Evolutionary conservation across 2,329 filamentous ascomycete genomes (phyloP).

Genomic region (Fusarium sp.): DNA sequence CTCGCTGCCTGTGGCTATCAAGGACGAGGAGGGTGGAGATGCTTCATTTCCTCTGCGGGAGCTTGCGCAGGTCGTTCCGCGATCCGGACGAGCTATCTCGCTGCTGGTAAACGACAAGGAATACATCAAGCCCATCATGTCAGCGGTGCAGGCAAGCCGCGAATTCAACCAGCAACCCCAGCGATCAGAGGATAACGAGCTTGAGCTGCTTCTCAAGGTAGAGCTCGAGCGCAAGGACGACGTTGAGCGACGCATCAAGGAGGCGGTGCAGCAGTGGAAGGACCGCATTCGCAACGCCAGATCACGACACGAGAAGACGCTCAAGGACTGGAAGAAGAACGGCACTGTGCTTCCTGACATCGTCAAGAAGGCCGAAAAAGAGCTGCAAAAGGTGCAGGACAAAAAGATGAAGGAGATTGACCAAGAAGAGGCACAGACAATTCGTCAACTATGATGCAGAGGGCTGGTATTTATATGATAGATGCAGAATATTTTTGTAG

Average conservation of each 20-base stretch:
- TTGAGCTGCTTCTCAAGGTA: conserved; percentile 68
- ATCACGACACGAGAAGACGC: conserved; percentile 62
- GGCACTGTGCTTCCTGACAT: conserved; percentile 61
- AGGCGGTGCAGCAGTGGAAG: conserved; percentile 64
- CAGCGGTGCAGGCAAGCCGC: conserved; percentile 64
- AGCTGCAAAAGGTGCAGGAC: conserved; percentile 65
- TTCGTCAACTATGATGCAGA: conserved; percentile 55
- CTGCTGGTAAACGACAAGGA: conserved; percentile 59
- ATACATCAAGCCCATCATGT: conserved; percentile 68
- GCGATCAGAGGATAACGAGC: conserved; percentile 68
- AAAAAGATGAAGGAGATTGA: conserved; percentile 67
- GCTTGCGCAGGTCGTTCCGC: conserved; percentile 67
- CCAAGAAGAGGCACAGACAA: conserved; percentile 62
- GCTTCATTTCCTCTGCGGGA: conserved; percentile 65
- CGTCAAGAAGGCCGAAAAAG: conserved; percentile 62
- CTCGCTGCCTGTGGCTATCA: conserved; percentile 58
- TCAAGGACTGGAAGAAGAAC: conserved; percentile 64
- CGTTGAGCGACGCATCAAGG: conserved; percentile 59
- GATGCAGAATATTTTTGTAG: conserved; percentile 44
- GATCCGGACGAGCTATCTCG: conserved; percentile 57
- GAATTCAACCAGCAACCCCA: conserved; percentile 74
- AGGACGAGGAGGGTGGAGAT: conserved; percentile 47
- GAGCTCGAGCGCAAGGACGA: conserved; percentile 67
- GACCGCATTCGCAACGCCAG: conserved; percentile 63
- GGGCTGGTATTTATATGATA: conserved; percentile 21